Base-by-base conservation (phyloP, 2,329 filamentous ascomycete species). In the Cladosporium phlei region DNA sequence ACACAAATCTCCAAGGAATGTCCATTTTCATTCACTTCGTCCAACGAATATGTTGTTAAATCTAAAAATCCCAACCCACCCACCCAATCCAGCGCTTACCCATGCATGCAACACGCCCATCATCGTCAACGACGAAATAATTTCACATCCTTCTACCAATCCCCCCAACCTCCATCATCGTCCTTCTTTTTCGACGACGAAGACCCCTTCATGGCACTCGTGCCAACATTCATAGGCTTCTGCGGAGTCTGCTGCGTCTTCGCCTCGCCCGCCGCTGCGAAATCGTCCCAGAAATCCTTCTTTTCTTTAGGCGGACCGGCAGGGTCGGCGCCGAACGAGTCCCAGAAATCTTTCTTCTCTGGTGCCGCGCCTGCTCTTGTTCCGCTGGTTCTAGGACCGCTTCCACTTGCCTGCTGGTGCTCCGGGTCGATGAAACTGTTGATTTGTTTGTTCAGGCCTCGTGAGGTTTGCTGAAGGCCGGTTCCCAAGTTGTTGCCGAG, bases 341-440 rank as follows among this genome's bases (percentile, higher is more conserved):
- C 90, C 90, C 90, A 96, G 68, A 95, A 95, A 56, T 86, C 85
- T 63, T 85, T 85, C 67, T 83, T 86, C 50, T 82, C 79, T 6
- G 78, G 78, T 66, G 85, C 60, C n/a, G 60, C 55, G 82, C 75
- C 42, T 80, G 20, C 25, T 35, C 46, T 17, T 33, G 38, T n/a
- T 49, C 17, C 55, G 40, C 19, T 38, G 47, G 16, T 44, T 24
- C 40, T 27, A 16, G 20, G 9, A 19, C 51, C 52, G 8, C 19
- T 27, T n/a, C n/a, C n/a, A 4, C 29, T 33, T 12, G 39, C 35
- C 14, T 47, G 38, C 2, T 33, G 25, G 22, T 33, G 39, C 3
- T 63, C 60, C 9, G 61, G 61, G 35, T 97, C 93, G 43, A 97
- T 89, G 59, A 97, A 96, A 42, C 84, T 82, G 63, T 77, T 88